Evolutionary conservation across 371 early-diverging fungal genomes (phyloP).

Genomic region (Chytridium lagenaria): DNA sequence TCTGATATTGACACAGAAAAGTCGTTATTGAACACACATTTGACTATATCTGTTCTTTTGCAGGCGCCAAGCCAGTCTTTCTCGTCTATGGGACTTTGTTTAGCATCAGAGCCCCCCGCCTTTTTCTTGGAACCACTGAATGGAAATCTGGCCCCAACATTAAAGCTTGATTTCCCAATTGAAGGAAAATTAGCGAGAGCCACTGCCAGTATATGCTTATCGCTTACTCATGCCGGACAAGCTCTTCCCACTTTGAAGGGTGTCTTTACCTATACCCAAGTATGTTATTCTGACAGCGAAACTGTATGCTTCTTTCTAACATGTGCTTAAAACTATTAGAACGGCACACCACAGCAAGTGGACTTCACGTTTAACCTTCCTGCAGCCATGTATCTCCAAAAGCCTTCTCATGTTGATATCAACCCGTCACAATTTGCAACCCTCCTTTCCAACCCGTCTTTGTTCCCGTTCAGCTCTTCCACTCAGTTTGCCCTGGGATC

Average conservation of each 20-base stretch:
- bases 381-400: conserved; percentile 13
- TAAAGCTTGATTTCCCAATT: too few relatives aligned
- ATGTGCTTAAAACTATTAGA: neutral
- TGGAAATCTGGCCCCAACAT: too few relatives aligned
- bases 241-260: too few relatives aligned
- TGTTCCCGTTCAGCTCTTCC: conserved; percentile 39
- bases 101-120: too few relatives aligned
- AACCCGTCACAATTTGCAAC: conserved; percentile 31
- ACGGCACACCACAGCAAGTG: neutral
- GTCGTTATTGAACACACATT: neutral
- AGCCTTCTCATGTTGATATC: neutral
- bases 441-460: conserved; percentile 22
- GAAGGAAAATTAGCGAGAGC: too few relatives aligned
- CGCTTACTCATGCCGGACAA: too few relatives aligned
- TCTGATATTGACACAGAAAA: neutral
- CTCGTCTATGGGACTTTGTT: too few relatives aligned
- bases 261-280: too few relatives aligned
- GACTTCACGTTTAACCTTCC: conserved; percentile 18
- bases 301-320: neutral
- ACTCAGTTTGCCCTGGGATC: conserved; percentile 35
- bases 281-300: neutral
- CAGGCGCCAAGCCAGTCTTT: neutral
- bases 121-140: too few relatives aligned
- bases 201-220: too few relatives aligned
- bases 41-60: neutral